phyloP scores from a whole-genome alignment of 352 stramenopile species.

The Phytophthora cactorum region DNA sequence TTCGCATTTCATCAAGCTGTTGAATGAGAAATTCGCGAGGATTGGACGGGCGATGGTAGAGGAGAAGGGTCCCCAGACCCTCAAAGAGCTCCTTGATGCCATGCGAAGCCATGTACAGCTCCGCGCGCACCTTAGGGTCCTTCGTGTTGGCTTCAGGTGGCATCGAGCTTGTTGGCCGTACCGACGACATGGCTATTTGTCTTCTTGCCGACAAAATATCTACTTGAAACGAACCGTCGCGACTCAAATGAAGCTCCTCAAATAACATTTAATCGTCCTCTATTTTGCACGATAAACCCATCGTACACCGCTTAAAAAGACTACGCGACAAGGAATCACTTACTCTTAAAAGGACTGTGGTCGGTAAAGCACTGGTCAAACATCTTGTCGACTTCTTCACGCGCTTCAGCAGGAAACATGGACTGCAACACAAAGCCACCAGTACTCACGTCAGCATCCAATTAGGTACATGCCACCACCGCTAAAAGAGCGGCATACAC shows the following conservation, averaged over 20 bases:
- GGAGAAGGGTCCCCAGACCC: slow-evolving; percentile 60
- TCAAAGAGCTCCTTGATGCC: slow-evolving; percentile 77
- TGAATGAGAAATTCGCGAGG: slow-evolving; percentile 68
- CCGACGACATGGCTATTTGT: neutral
- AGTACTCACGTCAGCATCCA: neutral
- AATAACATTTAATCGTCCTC: slow-evolving; percentile 11
- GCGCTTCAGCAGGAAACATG: slow-evolving; percentile 76
- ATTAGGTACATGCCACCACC: neutral
- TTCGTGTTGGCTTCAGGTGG: slow-evolving; percentile 51
- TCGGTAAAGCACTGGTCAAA: slow-evolving; percentile 81
- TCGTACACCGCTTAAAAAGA: slow-evolving; percentile 13
- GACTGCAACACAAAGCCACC: slow-evolving; percentile 46
- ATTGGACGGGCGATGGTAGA: slow-evolving; percentile 69
- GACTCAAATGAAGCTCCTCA: too few species aligned
- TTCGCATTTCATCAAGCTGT: slow-evolving; percentile 60
- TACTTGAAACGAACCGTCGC: slow-evolving; percentile 19
- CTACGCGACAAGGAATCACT: slow-evolving; percentile 18
- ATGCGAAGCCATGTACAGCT: slow-evolving; percentile 71
- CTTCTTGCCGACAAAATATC: too few species aligned
- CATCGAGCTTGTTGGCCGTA: slow-evolving; percentile 2
- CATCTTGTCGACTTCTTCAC: slow-evolving; percentile 77
- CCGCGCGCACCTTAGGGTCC: slow-evolving; percentile 67
- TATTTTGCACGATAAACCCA: slow-evolving; percentile 29
- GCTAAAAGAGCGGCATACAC: slow-evolving; percentile 39
- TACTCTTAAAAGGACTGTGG: slow-evolving; percentile 60